These are phyloP conservation scores for Fusarium sp. DNA, from an alignment of 2,329 filamentous ascomycete species.

Conservation along the genomic window DNA sequence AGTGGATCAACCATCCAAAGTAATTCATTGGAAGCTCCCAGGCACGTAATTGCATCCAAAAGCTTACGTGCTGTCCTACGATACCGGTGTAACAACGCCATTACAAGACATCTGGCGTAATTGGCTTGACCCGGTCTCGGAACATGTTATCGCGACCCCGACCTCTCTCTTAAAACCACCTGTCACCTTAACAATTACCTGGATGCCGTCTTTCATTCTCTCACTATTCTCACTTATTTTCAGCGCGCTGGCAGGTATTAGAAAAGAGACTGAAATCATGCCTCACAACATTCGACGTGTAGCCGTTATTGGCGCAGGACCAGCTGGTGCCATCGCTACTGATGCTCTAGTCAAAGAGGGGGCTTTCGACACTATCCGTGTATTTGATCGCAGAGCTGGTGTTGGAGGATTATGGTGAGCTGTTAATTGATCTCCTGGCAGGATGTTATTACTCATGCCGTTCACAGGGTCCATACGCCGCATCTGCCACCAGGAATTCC, in stretches of 20 bases:
- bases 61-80: conserved; percentile 9
- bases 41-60: too few species aligned
- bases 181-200: background rate
- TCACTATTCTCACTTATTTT: background rate
- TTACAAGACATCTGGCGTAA: conserved; percentile 4
- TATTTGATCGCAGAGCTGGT: conserved; percentile 30
- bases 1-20: too few species aligned
- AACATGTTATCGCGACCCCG: background rate
- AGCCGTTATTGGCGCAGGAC: conserved; percentile 35
- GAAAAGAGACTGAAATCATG: background rate
- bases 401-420: conserved; percentile 31
- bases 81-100: background rate
- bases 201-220: background rate
- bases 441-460: background rate
- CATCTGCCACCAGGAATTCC: conserved; percentile 22
- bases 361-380: conserved; percentile 25
- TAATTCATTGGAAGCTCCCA: too few species aligned
- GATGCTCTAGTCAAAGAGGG: conserved; percentile 37
- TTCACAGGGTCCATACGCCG: conserved; percentile 21
- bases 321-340: conserved; percentile 36
- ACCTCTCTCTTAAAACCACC: background rate
- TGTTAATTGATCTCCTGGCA: background rate
- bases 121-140: background rate
- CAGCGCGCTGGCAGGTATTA: background rate
- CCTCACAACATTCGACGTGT: conserved; percentile 8